Evolutionary conservation across 257 asterid species (phyloP).

Genomic region (Ilex aquifolium): DNA sequence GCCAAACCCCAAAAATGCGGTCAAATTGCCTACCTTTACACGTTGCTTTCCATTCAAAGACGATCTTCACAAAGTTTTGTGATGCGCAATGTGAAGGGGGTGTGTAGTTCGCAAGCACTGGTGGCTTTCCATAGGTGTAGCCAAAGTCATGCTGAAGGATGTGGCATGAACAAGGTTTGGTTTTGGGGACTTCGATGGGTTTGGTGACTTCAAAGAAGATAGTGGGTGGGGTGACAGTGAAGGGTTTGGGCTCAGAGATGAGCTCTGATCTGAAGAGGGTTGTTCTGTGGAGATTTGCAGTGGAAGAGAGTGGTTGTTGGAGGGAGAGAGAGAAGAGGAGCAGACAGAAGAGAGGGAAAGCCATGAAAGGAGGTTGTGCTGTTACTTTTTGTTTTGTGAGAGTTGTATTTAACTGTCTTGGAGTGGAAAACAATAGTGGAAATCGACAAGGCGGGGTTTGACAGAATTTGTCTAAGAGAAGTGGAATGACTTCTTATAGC

Average conservation of each 20-base stretch:
- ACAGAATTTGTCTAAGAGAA: no score
- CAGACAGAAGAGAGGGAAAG: conserved; percentile 21
- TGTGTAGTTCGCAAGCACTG: background rate
- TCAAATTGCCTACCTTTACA: conserved; percentile 1
- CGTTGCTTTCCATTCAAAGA: background rate
- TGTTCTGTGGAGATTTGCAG: conserved; percentile 30
- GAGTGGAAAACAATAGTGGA: no score
- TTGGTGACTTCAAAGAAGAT: conserved; percentile 8
- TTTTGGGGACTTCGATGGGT: background rate
- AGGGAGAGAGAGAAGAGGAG: conserved; percentile 19
- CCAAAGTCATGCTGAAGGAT: conserved; percentile 1
- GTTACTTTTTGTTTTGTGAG: background rate
- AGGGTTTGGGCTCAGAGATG: conserved; percentile 14
- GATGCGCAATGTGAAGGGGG: conserved; percentile 1
- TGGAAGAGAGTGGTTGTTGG: conserved; percentile 24
- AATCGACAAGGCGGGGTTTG: no score
- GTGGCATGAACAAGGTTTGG: background rate
- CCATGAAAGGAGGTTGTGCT: conserved; percentile 9
- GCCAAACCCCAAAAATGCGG: background rate
- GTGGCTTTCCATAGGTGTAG: background rate
- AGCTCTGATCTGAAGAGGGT: conserved; percentile 23
- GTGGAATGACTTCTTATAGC: no score
- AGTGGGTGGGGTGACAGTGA: conserved; percentile 23
- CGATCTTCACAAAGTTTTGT: background rate
- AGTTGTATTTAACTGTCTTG: background rate